These are phyloP conservation scores for Arachis stenosperma DNA, from an alignment of 306 rosid species.

Conservation along the genomic window DNA sequence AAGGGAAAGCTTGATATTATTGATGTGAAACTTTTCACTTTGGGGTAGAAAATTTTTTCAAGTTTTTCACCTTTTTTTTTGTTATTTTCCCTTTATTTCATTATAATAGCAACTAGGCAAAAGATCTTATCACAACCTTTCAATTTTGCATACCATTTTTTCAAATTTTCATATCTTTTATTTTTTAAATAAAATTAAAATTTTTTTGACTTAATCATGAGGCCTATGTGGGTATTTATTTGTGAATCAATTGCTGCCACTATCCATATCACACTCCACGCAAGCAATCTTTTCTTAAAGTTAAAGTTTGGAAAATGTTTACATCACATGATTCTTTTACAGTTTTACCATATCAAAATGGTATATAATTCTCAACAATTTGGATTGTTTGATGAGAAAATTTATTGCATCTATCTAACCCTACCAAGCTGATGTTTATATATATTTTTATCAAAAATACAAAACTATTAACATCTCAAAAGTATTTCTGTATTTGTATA, in stretches of 20 bases:
- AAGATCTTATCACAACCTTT: conserved; percentile 54
- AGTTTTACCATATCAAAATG: not conserved
- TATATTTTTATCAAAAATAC: no score
- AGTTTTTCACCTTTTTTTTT: conserved; percentile 31
- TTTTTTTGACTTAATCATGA: conserved; percentile 41
- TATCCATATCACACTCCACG: not conserved
- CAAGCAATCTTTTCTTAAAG: conserved; percentile 12
- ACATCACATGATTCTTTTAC: conserved; percentile 15
- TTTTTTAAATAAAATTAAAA: not conserved
- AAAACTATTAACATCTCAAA: not conserved
- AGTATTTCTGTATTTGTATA: not conserved
- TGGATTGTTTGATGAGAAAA: not conserved
- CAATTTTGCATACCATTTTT: conserved; percentile 48
- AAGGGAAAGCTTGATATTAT: conserved; percentile 36
- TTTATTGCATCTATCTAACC: not conserved
- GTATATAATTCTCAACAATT: not conserved
- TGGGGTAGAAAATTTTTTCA: conserved; percentile 29
- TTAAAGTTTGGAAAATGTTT: conserved; percentile 26
- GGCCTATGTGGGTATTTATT: conserved; percentile 31
- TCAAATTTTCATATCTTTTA: conserved; percentile 37
- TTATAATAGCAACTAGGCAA: conserved; percentile 40
- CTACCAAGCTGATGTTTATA: not conserved
- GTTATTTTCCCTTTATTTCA: conserved; percentile 29
- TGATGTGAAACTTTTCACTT: conserved; percentile 73
- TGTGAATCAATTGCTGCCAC: conserved; percentile 21